Percentiles rank a stretch among this genome's conserved stretches.
Evolutionary conservation across 2,329 filamentous ascomycete species (phyloP).

Genomic region (Penicillium corylophilum): DNA sequence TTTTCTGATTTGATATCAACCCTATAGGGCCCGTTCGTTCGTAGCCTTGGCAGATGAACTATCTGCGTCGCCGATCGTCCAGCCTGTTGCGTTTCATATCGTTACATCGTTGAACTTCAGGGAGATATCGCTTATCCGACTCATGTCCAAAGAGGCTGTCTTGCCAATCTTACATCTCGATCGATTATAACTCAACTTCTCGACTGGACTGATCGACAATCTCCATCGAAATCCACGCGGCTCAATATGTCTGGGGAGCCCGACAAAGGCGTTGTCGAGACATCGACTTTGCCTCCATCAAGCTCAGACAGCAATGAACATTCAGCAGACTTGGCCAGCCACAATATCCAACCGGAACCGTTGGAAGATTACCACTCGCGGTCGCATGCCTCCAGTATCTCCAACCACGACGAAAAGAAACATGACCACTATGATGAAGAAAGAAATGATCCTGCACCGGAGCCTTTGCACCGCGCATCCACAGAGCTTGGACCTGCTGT

Average conservation of each 20-base stretch:
- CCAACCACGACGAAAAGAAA: constrained; percentile 21
- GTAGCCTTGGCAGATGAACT: background rate
- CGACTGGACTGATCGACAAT: background rate
- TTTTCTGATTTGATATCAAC: background rate
- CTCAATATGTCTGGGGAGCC: constrained; percentile 5
- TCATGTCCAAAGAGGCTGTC: background rate
- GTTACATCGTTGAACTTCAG: constrained; percentile 6
- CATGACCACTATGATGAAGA: constrained; percentile 21
- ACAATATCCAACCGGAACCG: constrained; percentile 10
- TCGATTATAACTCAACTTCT: background rate
- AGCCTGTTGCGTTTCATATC: background rate
- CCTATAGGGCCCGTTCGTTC: background rate
- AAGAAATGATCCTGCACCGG: constrained; percentile 11
- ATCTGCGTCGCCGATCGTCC: background rate
- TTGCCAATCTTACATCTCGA: background rate
- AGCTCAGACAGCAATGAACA: constrained; percentile 1
- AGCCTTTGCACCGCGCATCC: constrained; percentile 13
- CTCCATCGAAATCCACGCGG: background rate
- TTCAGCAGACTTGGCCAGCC: background rate
- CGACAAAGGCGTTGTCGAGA: background rate
- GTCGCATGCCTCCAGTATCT: constrained; percentile 19
- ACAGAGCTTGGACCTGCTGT: constrained; percentile 39
- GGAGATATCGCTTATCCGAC: background rate
- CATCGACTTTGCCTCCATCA: constrained; percentile 1
- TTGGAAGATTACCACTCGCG: constrained; percentile 15